phyloP scores from a whole-genome alignment of 2,329 filamentous ascomycete genomes.

The Scedosporium apiospermum region DNA sequence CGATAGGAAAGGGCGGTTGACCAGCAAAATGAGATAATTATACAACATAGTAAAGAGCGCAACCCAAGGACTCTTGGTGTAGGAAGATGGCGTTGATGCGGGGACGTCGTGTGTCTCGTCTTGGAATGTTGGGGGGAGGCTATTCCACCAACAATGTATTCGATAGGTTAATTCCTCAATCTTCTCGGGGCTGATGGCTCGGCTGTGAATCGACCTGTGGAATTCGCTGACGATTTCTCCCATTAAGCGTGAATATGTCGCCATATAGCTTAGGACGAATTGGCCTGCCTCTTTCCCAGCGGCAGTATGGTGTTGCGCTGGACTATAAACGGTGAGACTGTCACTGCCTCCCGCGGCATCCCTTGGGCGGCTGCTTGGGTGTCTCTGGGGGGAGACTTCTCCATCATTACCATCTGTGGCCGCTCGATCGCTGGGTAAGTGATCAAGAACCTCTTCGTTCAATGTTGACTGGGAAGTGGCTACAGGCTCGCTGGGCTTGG shows the following conservation, averaged over 20 bases:
- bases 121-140: constrained; percentile 12
- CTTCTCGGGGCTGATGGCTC: constrained; percentile 12
- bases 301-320: neutral
- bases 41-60: constrained; percentile 20
- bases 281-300: constrained; percentile 8
- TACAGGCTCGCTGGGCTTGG: neutral
- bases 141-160: constrained; percentile 18
- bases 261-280: constrained; percentile 12
- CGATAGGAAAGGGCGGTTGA: constrained; percentile 24
- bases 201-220: constrained; percentile 16
- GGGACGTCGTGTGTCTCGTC: constrained; percentile 4
- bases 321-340: no score
- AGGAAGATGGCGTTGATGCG: neutral
- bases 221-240: constrained; percentile 14
- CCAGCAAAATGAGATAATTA: constrained; percentile 21
- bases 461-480: neutral
- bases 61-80: constrained; percentile 2
- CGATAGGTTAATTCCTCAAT: constrained; percentile 13
- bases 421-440: neutral
- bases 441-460: neutral
- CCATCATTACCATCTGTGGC: neutral
- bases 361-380: no score
- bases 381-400: neutral
- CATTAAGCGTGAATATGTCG: constrained; percentile 13
- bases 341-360: no score